Percentiles rank a stretch among this genome's conserved stretches.
Conservation (phyloP, 176 grass and related monocot species). For the Areca catechu region DNA sequence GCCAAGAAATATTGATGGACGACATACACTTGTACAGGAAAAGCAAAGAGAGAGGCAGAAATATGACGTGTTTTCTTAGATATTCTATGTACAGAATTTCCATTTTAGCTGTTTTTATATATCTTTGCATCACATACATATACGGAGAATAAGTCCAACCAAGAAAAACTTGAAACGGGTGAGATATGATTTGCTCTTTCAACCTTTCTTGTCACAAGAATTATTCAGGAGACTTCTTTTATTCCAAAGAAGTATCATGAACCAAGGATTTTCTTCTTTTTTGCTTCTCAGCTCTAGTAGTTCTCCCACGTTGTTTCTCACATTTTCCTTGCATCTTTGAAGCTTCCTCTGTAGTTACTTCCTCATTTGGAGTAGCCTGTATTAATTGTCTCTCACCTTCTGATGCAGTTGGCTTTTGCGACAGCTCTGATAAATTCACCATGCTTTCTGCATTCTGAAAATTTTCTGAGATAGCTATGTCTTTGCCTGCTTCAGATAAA, state of each 20-base stretch:
- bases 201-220: slow-evolving; percentile 23
- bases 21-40: slow-evolving; percentile 45
- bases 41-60: slow-evolving; percentile 13
- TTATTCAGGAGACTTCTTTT: too few species aligned
- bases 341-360: slow-evolving; percentile 8
- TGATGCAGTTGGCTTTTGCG: slow-evolving; percentile 7
- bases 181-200: too few species aligned
- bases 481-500: slow-evolving; percentile 9
- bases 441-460: slow-evolving; percentile 8
- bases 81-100: slow-evolving; percentile 39
- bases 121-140: slow-evolving; percentile 31
- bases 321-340: slow-evolving; percentile 16
- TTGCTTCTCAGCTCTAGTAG: slow-evolving; percentile 41
- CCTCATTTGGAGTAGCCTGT: too few species aligned
- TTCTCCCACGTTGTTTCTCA: slow-evolving; percentile 3
- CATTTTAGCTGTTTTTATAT: slow-evolving; percentile 16
- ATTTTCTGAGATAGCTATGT: slow-evolving; percentile 6
- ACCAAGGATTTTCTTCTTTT: slow-evolving; percentile 45
- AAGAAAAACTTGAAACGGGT: too few species aligned
- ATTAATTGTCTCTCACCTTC: slow-evolving; percentile 3
- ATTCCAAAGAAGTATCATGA: slow-evolving; percentile 13
- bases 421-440: slow-evolving; percentile 10
- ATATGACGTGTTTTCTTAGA: slow-evolving; percentile 4
- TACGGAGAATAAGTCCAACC: slow-evolving; percentile 9
- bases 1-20: slow-evolving; percentile 16